Conservation (phyloP, 108 stramenopile genomes). For the Asterionellopsis glacialis region DNA sequence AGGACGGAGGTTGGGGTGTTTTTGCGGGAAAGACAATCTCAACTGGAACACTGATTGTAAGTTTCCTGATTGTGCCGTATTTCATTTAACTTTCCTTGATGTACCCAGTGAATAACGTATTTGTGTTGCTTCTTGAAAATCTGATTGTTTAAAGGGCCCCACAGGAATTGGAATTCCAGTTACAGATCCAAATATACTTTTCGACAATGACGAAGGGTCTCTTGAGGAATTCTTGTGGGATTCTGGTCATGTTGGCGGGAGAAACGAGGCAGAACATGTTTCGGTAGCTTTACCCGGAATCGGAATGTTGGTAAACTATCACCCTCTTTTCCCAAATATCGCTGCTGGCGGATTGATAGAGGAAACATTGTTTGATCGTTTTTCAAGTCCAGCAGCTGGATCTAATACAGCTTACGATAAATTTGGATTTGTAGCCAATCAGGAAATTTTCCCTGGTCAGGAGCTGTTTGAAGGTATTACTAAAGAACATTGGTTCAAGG, state of each 20-base stretch:
- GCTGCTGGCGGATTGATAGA: not conserved
- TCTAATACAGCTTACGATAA: constrained; percentile 9
- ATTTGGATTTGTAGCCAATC: constrained; percentile 15
- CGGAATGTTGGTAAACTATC: constrained; percentile 16
- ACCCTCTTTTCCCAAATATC: constrained; percentile 17
- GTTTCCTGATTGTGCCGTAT: too few species aligned
- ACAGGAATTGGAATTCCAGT: too few species aligned
- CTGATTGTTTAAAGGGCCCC: too few species aligned
- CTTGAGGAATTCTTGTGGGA: not conserved
- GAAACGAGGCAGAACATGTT: constrained; percentile 7
- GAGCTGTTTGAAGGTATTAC: constrained; percentile 13
- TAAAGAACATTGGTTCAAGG: constrained; percentile 1
- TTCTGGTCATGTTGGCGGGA: constrained; percentile 11
- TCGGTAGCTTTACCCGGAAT: constrained; percentile 15
- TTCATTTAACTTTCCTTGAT: too few species aligned
- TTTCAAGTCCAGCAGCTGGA: constrained; percentile 6
- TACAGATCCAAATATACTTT: too few species aligned
- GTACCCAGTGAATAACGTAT: too few species aligned
- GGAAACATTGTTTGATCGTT: not conserved
- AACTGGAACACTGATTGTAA: not conserved
- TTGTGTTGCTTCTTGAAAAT: too few species aligned
- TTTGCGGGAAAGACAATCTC: constrained; percentile 8
- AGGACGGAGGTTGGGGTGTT: constrained; percentile 41
- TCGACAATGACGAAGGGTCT: not conserved
- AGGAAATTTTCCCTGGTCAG: constrained; percentile 9